Conservation (phyloP, 495 filamentous ascomycete species). For the Apodospora peruviana region DNA sequence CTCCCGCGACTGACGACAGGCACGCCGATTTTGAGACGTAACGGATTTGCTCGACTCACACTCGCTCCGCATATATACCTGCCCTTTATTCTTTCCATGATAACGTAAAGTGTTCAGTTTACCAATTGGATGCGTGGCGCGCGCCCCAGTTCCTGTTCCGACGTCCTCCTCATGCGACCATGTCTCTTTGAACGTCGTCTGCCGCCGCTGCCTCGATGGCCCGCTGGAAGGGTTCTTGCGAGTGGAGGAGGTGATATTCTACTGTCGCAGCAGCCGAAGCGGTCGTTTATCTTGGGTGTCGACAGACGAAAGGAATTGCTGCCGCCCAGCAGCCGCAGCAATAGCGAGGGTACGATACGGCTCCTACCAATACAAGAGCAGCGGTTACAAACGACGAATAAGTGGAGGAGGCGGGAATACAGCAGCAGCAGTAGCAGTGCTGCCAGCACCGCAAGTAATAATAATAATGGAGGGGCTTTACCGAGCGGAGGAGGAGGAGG, state of each 20-base stretch:
- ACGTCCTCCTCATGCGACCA: conserved; percentile 27
- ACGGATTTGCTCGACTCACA: too few relatives aligned
- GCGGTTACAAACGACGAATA: neutral
- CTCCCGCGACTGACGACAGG: too few relatives aligned
- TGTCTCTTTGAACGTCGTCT: conserved; percentile 21
- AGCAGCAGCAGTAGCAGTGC: neutral
- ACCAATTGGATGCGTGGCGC: conserved; percentile 27
- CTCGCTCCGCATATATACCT: too few relatives aligned
- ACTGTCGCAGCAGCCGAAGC: too few relatives aligned
- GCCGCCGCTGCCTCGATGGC: conserved; percentile 14
- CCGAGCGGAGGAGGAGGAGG: neutral
- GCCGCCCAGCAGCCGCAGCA: neutral
- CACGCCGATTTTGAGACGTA: too few relatives aligned
- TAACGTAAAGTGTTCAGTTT: too few relatives aligned
- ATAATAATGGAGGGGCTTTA: neutral
- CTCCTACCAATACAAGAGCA: neutral
- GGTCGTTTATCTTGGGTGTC: too few relatives aligned
- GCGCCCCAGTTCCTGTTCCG: conserved; percentile 16
- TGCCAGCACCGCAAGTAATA: neutral
- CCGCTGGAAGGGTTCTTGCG: too few relatives aligned
- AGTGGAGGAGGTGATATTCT: too few relatives aligned
- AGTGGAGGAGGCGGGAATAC: too few relatives aligned
- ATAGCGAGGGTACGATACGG: neutral
- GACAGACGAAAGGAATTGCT: neutral
- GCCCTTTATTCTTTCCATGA: too few relatives aligned